Evolutionary conservation across 768 basidiomycete genomes (phyloP).

Genomic region (Epithele typhae): DNA sequence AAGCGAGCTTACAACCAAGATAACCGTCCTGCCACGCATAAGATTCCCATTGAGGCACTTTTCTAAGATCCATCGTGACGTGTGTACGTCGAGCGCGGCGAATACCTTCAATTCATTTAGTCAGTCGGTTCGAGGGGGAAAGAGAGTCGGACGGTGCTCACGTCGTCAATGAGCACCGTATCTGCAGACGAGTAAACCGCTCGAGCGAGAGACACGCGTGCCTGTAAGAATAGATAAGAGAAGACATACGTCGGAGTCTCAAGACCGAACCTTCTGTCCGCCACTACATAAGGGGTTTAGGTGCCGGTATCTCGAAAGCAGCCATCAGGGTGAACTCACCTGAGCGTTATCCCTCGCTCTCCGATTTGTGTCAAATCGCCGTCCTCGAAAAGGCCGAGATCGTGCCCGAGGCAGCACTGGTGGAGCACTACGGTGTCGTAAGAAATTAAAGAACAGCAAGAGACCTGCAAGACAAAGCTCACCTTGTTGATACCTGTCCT

Average conservation of each 20-base stretch:
- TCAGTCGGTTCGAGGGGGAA: neutral
- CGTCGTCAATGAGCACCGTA: slow-evolving; percentile 37
- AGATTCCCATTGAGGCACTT: slow-evolving; percentile 41
- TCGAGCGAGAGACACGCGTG: slow-evolving; percentile 36
- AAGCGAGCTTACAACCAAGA: slow-evolving; percentile 38
- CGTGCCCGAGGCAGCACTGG: slow-evolving; percentile 37
- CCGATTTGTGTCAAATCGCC: slow-evolving; percentile 52
- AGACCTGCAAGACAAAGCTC: too few relatives aligned
- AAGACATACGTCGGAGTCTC: neutral
- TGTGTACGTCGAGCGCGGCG: slow-evolving; percentile 45
- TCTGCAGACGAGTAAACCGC: slow-evolving; percentile 35
- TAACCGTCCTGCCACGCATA: slow-evolving; percentile 39
- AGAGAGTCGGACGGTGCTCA: slow-evolving; percentile 10
- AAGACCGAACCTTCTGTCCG: slow-evolving; percentile 35
- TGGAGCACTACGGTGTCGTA: slow-evolving; percentile 32
- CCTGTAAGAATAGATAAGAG: slow-evolving; percentile 18
- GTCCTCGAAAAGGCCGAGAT: slow-evolving; percentile 42
- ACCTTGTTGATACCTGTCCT: slow-evolving; percentile 25
- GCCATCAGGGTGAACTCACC: slow-evolving; percentile 44
- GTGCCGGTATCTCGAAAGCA: neutral
- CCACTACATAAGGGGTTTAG: slow-evolving; percentile 24
- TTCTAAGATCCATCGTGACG: slow-evolving; percentile 44
- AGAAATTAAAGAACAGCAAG: too few relatives aligned
- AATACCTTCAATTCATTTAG: slow-evolving; percentile 25
- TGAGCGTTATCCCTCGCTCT: slow-evolving; percentile 49